phyloP scores from a whole-genome alignment of 345 rosid species.

The Moricandia moricandioides region DNA sequence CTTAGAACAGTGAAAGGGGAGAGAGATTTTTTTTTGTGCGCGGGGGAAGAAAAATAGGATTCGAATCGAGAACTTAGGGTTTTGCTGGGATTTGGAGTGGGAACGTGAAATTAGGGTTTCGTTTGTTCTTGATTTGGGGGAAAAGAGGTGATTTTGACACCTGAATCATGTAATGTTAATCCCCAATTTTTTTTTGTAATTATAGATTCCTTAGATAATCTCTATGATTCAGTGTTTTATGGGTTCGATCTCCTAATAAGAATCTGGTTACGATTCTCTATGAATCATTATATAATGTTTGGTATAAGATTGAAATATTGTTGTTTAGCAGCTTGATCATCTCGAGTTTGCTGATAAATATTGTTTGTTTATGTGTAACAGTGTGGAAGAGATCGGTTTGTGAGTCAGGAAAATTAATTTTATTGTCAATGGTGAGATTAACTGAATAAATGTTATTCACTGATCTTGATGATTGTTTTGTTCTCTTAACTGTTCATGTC shows the following conservation, averaged over 20 bases:
- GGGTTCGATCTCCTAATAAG: conserved; percentile 21
- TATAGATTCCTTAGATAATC: not conserved
- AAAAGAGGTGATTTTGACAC: conserved; percentile 39
- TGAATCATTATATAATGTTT: conserved; percentile 7
- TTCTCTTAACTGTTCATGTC: not conserved
- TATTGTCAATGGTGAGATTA: conserved; percentile 31
- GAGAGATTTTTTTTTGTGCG: not conserved
- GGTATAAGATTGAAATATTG: not conserved
- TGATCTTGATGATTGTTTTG: not conserved
- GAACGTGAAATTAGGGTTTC: conserved; percentile 38
- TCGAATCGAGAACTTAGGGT: conserved; percentile 30
- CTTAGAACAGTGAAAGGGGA: conserved; percentile 24
- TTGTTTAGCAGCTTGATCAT: conserved; percentile 13
- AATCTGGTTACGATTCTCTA: not conserved
- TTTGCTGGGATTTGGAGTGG: conserved; percentile 30
- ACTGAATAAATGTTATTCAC: not conserved
- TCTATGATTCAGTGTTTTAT: conserved; percentile 32
- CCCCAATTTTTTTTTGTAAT: conserved; percentile 15
- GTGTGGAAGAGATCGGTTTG: conserved; percentile 17
- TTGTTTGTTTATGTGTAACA: conserved; percentile 24
- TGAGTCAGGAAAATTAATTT: not conserved
- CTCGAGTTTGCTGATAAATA: too few species aligned
- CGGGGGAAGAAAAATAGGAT: not conserved
- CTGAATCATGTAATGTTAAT: conserved; percentile 47
- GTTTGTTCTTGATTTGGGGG: conserved; percentile 22